phyloP scores from a whole-genome alignment of 352 stramenopile genomes.

The Achlya hypogyna region DNA sequence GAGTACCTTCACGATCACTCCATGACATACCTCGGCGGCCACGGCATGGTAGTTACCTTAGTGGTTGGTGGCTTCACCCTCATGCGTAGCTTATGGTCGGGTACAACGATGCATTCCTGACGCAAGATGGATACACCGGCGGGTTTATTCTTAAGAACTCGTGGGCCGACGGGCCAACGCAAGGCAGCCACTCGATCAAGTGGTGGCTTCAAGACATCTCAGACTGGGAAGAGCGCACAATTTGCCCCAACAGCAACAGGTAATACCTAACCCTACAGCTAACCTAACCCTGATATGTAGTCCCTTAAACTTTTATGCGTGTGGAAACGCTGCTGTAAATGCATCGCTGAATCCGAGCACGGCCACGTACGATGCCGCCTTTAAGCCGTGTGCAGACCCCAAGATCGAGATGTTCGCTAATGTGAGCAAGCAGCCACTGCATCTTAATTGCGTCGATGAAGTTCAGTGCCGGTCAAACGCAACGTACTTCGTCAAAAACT shows the following conservation, averaged over 20 bases:
- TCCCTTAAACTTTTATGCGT: constrained; percentile 76
- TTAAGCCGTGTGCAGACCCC: constrained; percentile 44
- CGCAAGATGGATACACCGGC: constrained; percentile 60
- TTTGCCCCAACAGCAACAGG: constrained; percentile 77
- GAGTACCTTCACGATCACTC: constrained; percentile 71
- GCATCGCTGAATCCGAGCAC: constrained; percentile 27
- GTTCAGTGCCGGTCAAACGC: constrained; percentile 34
- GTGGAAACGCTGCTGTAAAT: constrained; percentile 48
- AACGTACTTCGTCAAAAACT: constrained; percentile 69
- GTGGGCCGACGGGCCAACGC: constrained; percentile 46
- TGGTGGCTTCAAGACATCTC: constrained; percentile 79
- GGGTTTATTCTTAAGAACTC: constrained; percentile 75
- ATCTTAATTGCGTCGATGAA: constrained; percentile 49
- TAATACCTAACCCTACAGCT: too few relatives aligned
- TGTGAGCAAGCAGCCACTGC: constrained; percentile 57
- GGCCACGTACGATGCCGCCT: constrained; percentile 33
- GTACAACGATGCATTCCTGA: constrained; percentile 70
- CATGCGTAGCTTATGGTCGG: constrained; percentile 52
- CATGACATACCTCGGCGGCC: constrained; percentile 68
- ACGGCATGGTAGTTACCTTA: constrained; percentile 50
- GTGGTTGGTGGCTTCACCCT: background rate
- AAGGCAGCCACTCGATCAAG: constrained; percentile 62
- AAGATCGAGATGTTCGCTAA: constrained; percentile 60
- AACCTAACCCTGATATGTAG: constrained; percentile 33
- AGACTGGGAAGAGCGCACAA: constrained; percentile 68